Conservation (phyloP, 2,329 filamentous ascomycete genomes). For the Penicillium rolfsii region DNA sequence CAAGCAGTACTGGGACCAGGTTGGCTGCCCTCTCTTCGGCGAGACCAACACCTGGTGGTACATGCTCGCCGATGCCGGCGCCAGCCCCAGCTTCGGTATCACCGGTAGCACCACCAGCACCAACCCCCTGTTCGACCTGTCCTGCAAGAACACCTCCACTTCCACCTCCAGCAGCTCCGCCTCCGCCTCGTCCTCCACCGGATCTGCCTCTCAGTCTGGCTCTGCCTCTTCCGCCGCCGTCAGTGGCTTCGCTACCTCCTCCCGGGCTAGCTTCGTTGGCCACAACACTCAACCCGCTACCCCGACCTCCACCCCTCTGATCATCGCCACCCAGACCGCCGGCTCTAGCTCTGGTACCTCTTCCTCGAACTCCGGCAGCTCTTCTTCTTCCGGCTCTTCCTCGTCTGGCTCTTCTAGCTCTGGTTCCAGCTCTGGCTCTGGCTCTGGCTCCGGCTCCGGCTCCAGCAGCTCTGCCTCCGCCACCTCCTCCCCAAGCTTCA, state of each 20-base stretch:
- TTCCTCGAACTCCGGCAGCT: background rate
- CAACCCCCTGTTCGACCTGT: constrained; percentile 44
- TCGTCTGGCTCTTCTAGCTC: background rate
- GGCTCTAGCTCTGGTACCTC: background rate
- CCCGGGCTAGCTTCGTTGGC: constrained; percentile 4
- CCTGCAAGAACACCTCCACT: constrained; percentile 34
- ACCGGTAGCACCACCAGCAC: constrained; percentile 40
- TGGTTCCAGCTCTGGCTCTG: background rate
- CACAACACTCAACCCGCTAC: constrained; percentile 8
- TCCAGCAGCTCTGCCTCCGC: constrained; percentile 10
- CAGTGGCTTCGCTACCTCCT: constrained; percentile 12
- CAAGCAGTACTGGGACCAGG: constrained; percentile 76
- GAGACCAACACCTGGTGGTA: constrained; percentile 51
- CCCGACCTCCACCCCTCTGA: constrained; percentile 6
- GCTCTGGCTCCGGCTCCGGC: constrained; percentile 4
- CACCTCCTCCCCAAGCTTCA: constrained; percentile 10
- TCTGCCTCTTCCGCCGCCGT: constrained; percentile 8
- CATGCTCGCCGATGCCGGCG: constrained; percentile 43
- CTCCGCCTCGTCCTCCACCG: constrained; percentile 26
- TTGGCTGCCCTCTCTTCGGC: constrained; percentile 66
- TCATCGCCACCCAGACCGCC: constrained; percentile 5
- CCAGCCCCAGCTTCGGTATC: constrained; percentile 47
- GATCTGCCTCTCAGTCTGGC: constrained; percentile 7
- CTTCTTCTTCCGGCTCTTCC: background rate
- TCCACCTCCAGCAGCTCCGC: constrained; percentile 31